phyloP scores from a whole-genome alignment of 2,329 filamentous ascomycete genomes.

The Aaosphaeria pasadenensis region DNA sequence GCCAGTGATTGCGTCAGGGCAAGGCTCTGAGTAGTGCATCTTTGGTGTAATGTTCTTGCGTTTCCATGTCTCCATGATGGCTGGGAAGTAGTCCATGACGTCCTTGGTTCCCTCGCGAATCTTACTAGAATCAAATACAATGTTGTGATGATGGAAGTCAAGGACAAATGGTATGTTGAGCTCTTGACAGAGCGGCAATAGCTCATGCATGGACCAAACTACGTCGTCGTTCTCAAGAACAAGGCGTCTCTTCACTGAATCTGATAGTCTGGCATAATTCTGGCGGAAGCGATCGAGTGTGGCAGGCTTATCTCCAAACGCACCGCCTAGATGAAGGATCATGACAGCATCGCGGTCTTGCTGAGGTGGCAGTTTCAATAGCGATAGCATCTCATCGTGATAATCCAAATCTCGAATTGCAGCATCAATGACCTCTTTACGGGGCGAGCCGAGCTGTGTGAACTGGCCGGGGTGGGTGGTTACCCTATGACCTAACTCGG shows the following conservation, averaged over 20 bases:
- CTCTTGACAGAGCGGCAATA: constrained; percentile 87
- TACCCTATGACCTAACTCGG: constrained; percentile 75
- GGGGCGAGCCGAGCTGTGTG: constrained; percentile 84
- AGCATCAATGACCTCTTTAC: constrained; percentile 70
- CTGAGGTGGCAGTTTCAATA: constrained; percentile 75
- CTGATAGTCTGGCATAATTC: constrained; percentile 67
- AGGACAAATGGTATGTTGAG: constrained; percentile 90
- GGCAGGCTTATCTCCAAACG: constrained; percentile 80
- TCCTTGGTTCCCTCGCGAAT: constrained; percentile 82
- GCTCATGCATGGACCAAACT: constrained; percentile 85
- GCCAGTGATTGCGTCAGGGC: constrained; percentile 70
- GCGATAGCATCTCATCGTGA: constrained; percentile 77
- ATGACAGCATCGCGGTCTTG: constrained; percentile 84
- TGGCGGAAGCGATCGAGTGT: constrained; percentile 74
- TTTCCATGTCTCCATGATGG: constrained; percentile 80
- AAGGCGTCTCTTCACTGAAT: constrained; percentile 72
- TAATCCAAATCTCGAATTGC: constrained; percentile 82
- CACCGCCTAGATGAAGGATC: constrained; percentile 90
- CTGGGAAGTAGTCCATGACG: constrained; percentile 70
- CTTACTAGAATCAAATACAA: constrained; percentile 71
- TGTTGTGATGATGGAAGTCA: constrained; percentile 95
- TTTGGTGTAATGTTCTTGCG: constrained; percentile 85
- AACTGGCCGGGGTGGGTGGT: constrained; percentile 89
- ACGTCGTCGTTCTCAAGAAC: constrained; percentile 96
- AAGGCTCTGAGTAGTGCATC: constrained; percentile 93